Percentiles rank a stretch among this genome's conserved stretches.
These are phyloP conservation scores for Betula pendula DNA, from an alignment of 306 rosid genomes.

Conservation along the genomic window DNA sequence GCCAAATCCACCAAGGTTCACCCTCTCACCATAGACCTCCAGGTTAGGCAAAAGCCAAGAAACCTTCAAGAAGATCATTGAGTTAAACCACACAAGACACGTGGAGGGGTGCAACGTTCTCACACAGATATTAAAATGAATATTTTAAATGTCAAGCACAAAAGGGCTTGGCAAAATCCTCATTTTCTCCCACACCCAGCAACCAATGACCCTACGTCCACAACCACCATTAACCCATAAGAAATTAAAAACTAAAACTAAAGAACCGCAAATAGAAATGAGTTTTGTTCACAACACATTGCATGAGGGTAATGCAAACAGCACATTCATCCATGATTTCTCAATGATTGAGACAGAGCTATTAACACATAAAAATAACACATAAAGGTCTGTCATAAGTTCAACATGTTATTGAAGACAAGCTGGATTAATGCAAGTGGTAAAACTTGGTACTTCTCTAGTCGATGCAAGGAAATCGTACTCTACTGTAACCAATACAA, in stretches of 20 bases:
- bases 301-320: neutral
- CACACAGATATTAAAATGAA: conserved; percentile 43
- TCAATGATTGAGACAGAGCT: neutral
- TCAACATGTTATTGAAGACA: neutral
- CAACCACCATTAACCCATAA: neutral
- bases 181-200: conserved; percentile 25
- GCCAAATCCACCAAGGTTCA: conserved; percentile 85
- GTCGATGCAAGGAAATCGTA: conserved; percentile 8
- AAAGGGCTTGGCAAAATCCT: conserved; percentile 49
- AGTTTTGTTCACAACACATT: neutral
- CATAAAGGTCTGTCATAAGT: neutral
- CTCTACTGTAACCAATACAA: conserved; percentile 9
- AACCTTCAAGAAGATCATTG: conserved; percentile 91
- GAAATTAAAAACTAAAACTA: neutral
- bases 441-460: neutral
- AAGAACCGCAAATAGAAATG: neutral
- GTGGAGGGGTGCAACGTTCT: conserved; percentile 49
- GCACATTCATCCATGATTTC: neutral
- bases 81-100: conserved; percentile 60
- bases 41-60: conserved; percentile 69
- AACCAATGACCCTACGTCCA: neutral
- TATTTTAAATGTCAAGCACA: conserved; percentile 50
- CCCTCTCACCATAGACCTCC: conserved; percentile 89
- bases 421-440: neutral
- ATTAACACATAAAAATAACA: neutral